Base-by-base conservation (phyloP, 1,139 yeast genomes). In the Taphrina populina region DNA sequence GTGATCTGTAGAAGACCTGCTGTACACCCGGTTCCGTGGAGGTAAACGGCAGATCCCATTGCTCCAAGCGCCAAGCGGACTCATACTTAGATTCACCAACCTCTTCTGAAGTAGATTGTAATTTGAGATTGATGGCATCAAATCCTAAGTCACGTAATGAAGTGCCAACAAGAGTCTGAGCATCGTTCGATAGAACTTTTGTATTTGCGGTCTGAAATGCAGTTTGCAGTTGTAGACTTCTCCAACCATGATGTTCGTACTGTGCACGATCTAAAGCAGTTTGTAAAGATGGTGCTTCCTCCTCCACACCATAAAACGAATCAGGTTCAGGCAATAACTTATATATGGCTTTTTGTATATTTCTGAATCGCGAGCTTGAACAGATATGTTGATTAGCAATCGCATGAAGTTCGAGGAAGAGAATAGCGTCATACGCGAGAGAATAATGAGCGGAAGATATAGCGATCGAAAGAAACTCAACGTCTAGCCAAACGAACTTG, bases 1-100 rank as follows among this genome's bases (percentile, higher is more conserved):
- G 69, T 1, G 75, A 68, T 15, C 71, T 71, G 64, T 80, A 84
- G 10, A 79, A 69, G 4, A 70, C 66, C 45, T 75, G 76, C 56
- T 77, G 73, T 46, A 73, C 76, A 2, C 68, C 66, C 0, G 51
- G 44, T 0, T 76, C 66, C 0, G 59, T 59, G 1, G 62, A 63
- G 0, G 78, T 71, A 1, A 65, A 63, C 0, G 92, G 85, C 3
- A 83, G 58, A 57, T 82, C 83, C 95, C 95, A 87, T 52, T 77
- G 75, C 54, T 75, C 77, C 34, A 86, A 69, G 64, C 83, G 83
- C 95, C 95, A 86, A 0, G 82, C 76, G 76, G 83, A 77, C 53
- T 78, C 73, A 60, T 71, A 76, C 10, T 55, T 23, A 11, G 40
- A 49, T 5, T 62, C 62, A 45, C 56, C 40, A 4, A n/a, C 23